Conservation (phyloP, 495 filamentous ascomycete genomes). For the Baudoinia panamericana region DNA sequence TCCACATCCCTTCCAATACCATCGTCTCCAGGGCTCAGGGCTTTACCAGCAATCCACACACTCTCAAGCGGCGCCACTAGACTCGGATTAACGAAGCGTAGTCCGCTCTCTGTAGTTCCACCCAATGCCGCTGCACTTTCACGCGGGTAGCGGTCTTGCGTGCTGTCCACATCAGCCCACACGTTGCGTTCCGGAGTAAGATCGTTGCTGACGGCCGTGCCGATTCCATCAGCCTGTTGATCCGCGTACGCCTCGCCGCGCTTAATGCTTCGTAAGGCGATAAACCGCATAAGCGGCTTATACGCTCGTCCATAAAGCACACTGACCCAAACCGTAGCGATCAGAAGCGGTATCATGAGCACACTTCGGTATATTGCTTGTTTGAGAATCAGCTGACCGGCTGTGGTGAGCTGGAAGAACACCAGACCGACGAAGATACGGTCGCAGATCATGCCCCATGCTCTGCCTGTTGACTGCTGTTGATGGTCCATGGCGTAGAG, state of each 20-base stretch:
- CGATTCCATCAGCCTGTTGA: conserved; percentile 25
- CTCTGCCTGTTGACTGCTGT: conserved; percentile 83
- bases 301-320: conserved; percentile 63
- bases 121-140: conserved; percentile 39
- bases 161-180: conserved; percentile 14
- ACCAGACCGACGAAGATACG: conserved; percentile 70
- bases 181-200: conserved; percentile 23
- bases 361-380: conserved; percentile 54
- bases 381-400: conserved; percentile 69
- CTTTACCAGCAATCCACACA: conserved; percentile 31
- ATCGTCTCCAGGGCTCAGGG: no score
- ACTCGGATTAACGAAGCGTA: conserved; percentile 62
- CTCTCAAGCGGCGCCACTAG: conserved; percentile 43
- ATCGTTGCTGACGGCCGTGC: conserved; percentile 28
- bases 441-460: conserved; percentile 92
- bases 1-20: no score
- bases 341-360: conserved; percentile 61
- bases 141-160: conserved; percentile 1
- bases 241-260: conserved; percentile 35
- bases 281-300: conserved; percentile 78
- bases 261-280: conserved; percentile 74
- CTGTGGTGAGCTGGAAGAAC: conserved; percentile 83
- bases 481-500: conserved; percentile 97
- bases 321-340: conserved; percentile 71
- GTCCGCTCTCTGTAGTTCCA: conserved; percentile 50